A percentile compares a stretch with the other conserved stretches of the same genome.
phyloP scores from a whole-genome alignment of 2,329 filamentous ascomycete genomes.

The Aspergillus brunneoviolaceus region DNA sequence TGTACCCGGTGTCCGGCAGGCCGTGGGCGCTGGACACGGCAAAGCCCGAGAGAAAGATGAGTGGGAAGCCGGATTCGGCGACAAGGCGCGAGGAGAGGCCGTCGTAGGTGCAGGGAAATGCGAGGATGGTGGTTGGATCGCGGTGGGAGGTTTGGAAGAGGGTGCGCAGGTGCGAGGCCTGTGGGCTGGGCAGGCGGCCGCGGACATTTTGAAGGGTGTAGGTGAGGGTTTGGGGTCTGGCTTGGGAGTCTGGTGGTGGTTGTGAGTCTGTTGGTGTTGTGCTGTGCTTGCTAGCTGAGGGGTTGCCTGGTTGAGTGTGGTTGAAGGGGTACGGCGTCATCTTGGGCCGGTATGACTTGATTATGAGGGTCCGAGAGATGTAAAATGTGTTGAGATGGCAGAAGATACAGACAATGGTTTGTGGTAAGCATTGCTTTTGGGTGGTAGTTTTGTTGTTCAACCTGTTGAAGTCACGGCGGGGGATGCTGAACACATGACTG shows the following conservation, averaged over 20 bases:
- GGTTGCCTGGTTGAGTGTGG: not conserved
- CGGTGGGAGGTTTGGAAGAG: conserved; percentile 37
- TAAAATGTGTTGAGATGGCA: too few relatives aligned
- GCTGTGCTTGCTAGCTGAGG: not conserved
- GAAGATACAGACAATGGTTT: too few relatives aligned
- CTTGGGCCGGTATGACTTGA: not conserved
- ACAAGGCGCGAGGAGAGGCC: conserved; percentile 46
- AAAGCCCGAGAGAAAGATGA: conserved; percentile 48
- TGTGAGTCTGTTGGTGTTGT: not conserved
- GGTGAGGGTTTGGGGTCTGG: not conserved
- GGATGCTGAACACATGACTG: not conserved
- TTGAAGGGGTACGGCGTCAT: not conserved
- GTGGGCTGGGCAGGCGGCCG: conserved; percentile 39
- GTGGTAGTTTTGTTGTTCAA: too few relatives aligned
- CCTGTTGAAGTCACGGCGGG: not conserved
- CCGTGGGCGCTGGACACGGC: conserved; percentile 43
- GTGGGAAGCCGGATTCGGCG: conserved; percentile 49
- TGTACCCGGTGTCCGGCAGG: conserved; percentile 52
- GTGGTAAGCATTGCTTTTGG: too few relatives aligned
- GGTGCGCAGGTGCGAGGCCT: conserved; percentile 35
- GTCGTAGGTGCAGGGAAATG: conserved; percentile 47
- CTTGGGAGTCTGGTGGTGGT: not conserved
- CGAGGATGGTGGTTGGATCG: conserved; percentile 47
- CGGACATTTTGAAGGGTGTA: conserved; percentile 31
- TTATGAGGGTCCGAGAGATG: not conserved